Evolutionary conservation across 2,329 filamentous ascomycete genomes (phyloP).

Genomic region (Calonectria pseudoreteaudii): DNA sequence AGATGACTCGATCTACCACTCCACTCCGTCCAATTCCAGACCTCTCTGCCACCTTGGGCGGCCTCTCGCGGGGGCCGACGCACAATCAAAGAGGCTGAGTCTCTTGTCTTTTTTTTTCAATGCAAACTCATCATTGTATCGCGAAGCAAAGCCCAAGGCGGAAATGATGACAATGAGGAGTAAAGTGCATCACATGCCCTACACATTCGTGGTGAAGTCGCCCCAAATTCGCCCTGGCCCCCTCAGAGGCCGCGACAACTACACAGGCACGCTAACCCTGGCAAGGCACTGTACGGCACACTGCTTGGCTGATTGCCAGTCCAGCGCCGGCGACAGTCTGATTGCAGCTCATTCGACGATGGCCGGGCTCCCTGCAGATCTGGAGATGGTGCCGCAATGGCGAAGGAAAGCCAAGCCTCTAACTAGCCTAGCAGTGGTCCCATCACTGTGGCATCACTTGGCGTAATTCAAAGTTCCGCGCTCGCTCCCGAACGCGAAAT

Average conservation of each 20-base stretch:
- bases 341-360: constrained; percentile 14
- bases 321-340: constrained; percentile 12
- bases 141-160: neutral
- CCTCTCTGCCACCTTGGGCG: constrained; percentile 25
- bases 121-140: neutral
- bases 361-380: constrained; percentile 10
- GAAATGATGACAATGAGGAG: constrained; percentile 7
- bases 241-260: neutral
- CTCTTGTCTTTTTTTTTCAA: neutral
- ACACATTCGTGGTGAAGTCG: neutral
- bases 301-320: neutral
- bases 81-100: constrained; percentile 37
- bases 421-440: constrained; percentile 17
- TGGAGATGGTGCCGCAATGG: constrained; percentile 24
- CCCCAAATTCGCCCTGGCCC: neutral
- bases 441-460: constrained; percentile 15
- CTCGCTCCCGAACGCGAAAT: neutral
- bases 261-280: neutral
- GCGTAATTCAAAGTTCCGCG: neutral
- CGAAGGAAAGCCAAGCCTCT: constrained; percentile 29
- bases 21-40: neutral
- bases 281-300: neutral
- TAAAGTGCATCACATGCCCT: neutral
- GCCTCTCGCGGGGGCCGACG: constrained; percentile 35
- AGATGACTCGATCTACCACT: neutral